A percentile compares a stretch with the other conserved stretches of the same genome.
These are phyloP conservation scores for Pseudogymnoascus sp. DNA, from an alignment of 2,329 filamentous ascomycete species.

Conservation along the genomic window DNA sequence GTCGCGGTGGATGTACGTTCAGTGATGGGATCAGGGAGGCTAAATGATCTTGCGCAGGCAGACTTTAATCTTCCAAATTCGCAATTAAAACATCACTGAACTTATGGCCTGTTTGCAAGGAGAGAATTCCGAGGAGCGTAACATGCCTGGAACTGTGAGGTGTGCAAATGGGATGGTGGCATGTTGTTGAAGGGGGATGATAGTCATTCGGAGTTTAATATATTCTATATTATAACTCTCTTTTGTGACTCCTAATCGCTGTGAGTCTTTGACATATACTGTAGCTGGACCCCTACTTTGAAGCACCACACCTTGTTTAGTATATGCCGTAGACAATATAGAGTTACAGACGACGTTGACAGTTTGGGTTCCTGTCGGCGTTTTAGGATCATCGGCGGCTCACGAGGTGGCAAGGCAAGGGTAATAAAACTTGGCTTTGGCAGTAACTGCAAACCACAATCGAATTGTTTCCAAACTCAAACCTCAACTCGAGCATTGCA, in stretches of 20 bases:
- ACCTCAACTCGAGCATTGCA: neutral
- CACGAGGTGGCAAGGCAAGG: neutral
- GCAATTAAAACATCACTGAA: slow-evolving; percentile 9
- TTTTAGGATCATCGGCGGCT: neutral
- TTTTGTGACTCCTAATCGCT: neutral
- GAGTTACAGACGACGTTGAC: neutral
- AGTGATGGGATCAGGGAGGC: slow-evolving; percentile 10
- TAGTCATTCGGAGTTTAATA: slow-evolving; percentile 8
- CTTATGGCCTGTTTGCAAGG: slow-evolving; percentile 4
- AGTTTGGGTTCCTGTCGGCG: neutral
- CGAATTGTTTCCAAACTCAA: slow-evolving; percentile 4
- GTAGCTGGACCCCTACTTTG: neutral
- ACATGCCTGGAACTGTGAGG: slow-evolving; percentile 5
- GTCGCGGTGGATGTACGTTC: slow-evolving; percentile 8
- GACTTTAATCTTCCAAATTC: slow-evolving; percentile 8
- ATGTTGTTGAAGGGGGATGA: neutral
- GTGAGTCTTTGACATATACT: neutral
- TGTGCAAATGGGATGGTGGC: slow-evolving; percentile 7
- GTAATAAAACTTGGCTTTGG: neutral
- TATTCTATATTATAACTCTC: slow-evolving; percentile 4
- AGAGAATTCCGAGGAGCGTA: neutral
- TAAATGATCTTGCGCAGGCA: slow-evolving; percentile 10
- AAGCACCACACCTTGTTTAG: neutral
- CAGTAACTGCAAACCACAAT: neutral
- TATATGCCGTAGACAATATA: neutral